Base-by-base conservation (phyloP, 1,284 basidiomycete species). In the Sporisorium sorghi region DNA sequence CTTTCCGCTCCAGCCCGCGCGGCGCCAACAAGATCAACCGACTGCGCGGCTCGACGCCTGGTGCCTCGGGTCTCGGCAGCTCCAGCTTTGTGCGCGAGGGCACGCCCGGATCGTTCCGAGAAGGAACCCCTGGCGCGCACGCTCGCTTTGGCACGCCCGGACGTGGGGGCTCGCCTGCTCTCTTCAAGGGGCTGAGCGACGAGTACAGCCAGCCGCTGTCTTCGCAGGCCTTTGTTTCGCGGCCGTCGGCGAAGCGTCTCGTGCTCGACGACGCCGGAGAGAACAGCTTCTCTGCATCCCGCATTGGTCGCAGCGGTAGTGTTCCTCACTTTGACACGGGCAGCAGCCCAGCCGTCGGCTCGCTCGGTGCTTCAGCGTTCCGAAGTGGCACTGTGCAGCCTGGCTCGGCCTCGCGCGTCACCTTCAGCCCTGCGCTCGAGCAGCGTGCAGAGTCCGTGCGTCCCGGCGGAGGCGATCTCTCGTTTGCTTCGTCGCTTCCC, bases 231-330 rank as follows among this genome's bases (percentile, higher is more conserved):
- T 94, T 82, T 86, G 90, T 79, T 87, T 91, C 76, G 23, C 88
- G 91, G 40, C 90, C 91, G 61, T 97, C 93, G 83, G 93, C 97
- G 69, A 99, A 98, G 88, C 96, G 97, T 85, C 89, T 99, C 57
- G 91, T 95, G 40, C 86, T 98, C 60, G 92, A 94, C 81, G 78
- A 81, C 35, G 57, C 63, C 0, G 64, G 59, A 30, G 63, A 75
- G 39, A 67, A 64, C 52, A 71, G 71, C 48, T 73, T 70, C 56
- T 62, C 67, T 19, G 56, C 63, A 11, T 65, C 63, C 32, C 65
- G 77, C 24, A 55, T 68, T 52, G 63, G 66, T 35, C 66, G 77
- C 55, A 73, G 72, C 42, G 63, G 69, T 46, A 68, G 76, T 46
- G 69, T 72, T 21, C 65, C 75, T 26, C 68, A 68, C 50, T 72